phyloP scores from a whole-genome alignment of 306 rosid genomes.

The Betula pendula region DNA sequence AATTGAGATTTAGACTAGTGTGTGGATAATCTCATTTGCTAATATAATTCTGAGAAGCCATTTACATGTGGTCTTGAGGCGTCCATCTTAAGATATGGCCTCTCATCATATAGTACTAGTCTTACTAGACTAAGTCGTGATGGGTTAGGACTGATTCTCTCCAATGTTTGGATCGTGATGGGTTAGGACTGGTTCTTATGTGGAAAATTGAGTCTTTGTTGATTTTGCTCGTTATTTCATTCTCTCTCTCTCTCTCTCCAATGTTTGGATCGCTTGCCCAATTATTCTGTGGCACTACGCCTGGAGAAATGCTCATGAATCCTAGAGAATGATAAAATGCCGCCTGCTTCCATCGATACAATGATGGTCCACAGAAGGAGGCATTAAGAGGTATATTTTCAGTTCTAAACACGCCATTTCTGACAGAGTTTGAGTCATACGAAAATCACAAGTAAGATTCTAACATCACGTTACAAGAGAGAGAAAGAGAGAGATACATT shows the following conservation, averaged over 20 bases:
- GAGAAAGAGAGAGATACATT: constrained; percentile 6
- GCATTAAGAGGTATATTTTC: constrained; percentile 8
- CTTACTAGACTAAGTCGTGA: too few relatives aligned
- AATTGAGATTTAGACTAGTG: not conserved
- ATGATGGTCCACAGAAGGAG: not conserved
- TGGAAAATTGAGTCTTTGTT: not conserved
- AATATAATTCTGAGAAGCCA: not conserved
- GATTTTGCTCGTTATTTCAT: not conserved
- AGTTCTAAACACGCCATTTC: constrained; percentile 43
- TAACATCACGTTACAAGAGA: constrained; percentile 31
- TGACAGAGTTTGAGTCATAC: constrained; percentile 24
- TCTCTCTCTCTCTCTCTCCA: not conserved
- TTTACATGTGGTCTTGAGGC: not conserved
- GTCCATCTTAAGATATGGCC: too few relatives aligned
- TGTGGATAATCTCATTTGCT: not conserved
- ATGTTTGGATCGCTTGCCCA: not conserved
- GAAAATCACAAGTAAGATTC: constrained; percentile 25
- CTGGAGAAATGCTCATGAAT: not conserved
- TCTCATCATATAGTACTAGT: too few relatives aligned
- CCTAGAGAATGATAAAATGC: not conserved
- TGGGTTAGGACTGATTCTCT: too few relatives aligned
- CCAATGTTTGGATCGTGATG: too few relatives aligned
- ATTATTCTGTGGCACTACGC: too few relatives aligned
- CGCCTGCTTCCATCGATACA: not conserved
- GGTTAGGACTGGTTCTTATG: too few relatives aligned